Percentiles rank a stretch among this genome's conserved stretches.
Conservation (phyloP, 768 basidiomycete genomes). For the Galerina marginata region DNA sequence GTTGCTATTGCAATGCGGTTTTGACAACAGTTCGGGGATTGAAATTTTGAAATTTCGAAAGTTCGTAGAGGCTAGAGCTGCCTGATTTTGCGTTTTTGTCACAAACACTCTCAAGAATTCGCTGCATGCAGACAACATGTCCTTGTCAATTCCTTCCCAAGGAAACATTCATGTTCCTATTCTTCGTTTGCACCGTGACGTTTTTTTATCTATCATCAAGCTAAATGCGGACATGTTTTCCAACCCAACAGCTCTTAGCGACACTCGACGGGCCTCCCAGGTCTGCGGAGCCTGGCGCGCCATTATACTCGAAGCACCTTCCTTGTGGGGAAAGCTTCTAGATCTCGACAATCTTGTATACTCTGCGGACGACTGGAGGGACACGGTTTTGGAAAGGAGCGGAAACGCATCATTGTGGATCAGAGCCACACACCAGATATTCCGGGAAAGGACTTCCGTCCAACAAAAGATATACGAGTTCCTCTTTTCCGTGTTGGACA, state of each 20-base stretch:
- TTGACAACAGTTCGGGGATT: no score
- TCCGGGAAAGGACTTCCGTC: not conserved
- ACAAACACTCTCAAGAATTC: no score
- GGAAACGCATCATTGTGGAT: conserved; percentile 6
- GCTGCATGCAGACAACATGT: no score
- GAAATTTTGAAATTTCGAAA: no score
- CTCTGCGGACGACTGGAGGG: not conserved
- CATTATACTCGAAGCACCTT: not conserved
- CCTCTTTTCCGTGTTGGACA: not conserved
- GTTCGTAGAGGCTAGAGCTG: no score
- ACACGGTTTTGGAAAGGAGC: conserved; percentile 3
- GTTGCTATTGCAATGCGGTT: no score
- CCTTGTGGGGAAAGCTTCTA: conserved; percentile 6
- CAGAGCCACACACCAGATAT: not conserved
- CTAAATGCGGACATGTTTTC: conserved; percentile 7
- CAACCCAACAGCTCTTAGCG: not conserved
- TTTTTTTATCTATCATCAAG: not conserved
- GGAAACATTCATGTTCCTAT: not conserved
- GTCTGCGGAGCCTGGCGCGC: conserved; percentile 5
- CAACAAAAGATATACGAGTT: not conserved
- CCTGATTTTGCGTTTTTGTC: no score
- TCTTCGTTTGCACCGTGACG: conserved; percentile 1
- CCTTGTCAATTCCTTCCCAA: no score
- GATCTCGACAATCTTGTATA: not conserved
- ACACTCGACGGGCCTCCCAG: conserved; percentile 1